Base-by-base conservation (phyloP, 148 eudicot species). In the Heliamphora exappendiculata region DNA sequence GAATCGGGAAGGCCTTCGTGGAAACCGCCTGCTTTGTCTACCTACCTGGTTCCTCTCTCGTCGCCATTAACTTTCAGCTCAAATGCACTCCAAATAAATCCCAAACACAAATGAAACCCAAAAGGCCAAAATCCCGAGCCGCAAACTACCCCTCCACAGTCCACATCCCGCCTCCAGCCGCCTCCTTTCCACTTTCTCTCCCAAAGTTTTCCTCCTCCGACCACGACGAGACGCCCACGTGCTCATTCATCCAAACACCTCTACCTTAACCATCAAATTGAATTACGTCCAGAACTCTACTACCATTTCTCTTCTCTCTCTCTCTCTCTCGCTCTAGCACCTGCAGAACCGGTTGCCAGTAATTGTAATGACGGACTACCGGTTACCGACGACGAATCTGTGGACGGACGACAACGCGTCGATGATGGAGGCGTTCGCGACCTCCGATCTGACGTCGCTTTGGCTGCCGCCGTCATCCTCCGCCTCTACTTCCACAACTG, bases 341-440 rank as follows among this genome's bases (percentile, higher is more conserved):
- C 71, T 50, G 45, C 47, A 75, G 6, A 4, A 3, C 78, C 70
- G 36, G 76, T 26, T 26, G 37, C 72, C 51, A 36, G 66, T 76
- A 65, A 50, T 65, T 34, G 81, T 74, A 70, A 85, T 85, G 88
- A 81, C 84, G 5, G 83, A 83, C 24, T 82, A 78, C 69, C 77
- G 84, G 19, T 50, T 79, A 12, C 82, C 82, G 4, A 54, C 75
- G 29, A 83, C 81, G 83, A 86, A 86, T 64, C 34, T 75, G 2
- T 83, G 86, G 88, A 45, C 81, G 0, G 88, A 83, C 70, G 88
- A 75, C 72, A 80, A 78, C 53, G 49, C 68, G 0, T 81, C 86
- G 7, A 76, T 84, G 86, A 81, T 81, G 87, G 88, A 85, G 11
- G 77, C 87, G 2, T 84, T 86, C 76, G 82, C 84, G 76, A 65